Percentiles rank a stretch among this genome's conserved stretches.
Conservation (phyloP, 768 basidiomycete species). For the Amanita pseudoporphyria region DNA sequence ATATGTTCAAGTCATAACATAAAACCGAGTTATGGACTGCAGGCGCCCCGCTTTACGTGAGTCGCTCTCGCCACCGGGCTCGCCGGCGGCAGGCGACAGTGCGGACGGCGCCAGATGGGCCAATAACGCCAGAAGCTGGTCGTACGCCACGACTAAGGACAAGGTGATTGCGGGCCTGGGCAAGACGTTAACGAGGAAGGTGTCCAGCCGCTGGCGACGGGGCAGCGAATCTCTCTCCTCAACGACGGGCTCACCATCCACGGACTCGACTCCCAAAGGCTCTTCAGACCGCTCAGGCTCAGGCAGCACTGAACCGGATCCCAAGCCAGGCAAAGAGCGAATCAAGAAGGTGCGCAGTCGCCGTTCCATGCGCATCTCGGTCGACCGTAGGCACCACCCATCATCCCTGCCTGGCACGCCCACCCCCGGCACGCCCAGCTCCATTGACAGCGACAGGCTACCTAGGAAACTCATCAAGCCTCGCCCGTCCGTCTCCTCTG, state of each 20-base stretch:
- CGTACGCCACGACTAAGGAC: background rate
- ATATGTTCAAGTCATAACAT: too few species aligned
- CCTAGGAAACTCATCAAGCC: background rate
- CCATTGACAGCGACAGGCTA: background rate
- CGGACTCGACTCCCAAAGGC: background rate
- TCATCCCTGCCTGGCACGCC: background rate
- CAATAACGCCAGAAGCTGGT: too few species aligned
- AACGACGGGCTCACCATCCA: too few species aligned
- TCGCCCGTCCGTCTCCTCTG: background rate
- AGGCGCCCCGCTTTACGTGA: too few species aligned
- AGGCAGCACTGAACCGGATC: background rate
- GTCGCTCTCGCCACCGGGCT: too few species aligned
- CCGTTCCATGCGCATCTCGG: background rate
- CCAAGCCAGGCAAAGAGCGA: background rate
- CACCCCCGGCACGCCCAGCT: background rate
- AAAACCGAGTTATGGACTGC: too few species aligned
- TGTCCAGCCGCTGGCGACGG: background rate
- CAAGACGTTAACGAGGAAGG: constrained; percentile 3
- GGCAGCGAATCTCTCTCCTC: background rate
- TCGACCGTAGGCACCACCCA: background rate
- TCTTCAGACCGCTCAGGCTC: background rate
- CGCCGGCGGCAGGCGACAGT: too few species aligned
- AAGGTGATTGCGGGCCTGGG: background rate
- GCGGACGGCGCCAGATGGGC: too few species aligned
- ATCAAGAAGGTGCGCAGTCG: constrained; percentile 2